phyloP scores from a whole-genome alignment of 163 green algal species.

The Scenedesmus sp. region DNA sequence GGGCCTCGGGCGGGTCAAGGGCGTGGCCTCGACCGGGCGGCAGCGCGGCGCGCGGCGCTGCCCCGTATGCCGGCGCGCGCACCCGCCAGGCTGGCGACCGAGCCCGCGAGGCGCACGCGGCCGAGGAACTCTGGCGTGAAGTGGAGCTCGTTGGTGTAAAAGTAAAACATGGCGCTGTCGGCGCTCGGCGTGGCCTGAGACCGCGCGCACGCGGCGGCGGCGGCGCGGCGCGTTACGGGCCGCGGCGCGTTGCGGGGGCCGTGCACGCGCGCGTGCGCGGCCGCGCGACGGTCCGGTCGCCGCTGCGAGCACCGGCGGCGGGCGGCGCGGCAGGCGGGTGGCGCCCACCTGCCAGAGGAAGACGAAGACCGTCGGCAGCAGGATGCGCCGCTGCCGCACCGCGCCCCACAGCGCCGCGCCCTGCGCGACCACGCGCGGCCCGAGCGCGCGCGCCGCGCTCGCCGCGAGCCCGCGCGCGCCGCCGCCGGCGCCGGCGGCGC shows the following conservation, averaged over 20 bases:
- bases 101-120: conserved; percentile 75
- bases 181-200: conserved; percentile 65
- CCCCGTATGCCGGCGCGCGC: neutral
- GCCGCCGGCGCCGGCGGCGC: neutral
- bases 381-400: conserved; percentile 79
- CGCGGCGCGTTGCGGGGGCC: no score
- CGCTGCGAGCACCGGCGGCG: conserved; percentile 40
- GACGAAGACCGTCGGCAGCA: conserved; percentile 91
- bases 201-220: no score
- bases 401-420: conserved; percentile 74
- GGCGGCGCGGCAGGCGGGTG: neutral
- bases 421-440: conserved; percentile 54
- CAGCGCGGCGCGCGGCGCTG: no score
- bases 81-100: conserved; percentile 73
- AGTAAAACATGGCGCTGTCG: conserved; percentile 87
- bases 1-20: no score
- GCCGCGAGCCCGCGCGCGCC: neutral
- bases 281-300: no score
- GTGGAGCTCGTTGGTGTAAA: conserved; percentile 90
- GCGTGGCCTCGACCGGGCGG: no score
- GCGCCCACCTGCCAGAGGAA: conserved; percentile 90
- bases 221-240: no score
- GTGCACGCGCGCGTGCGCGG: no score
- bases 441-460: neutral
- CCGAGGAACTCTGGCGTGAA: conserved; percentile 94